phyloP scores from a whole-genome alignment of 805 yeast species.

The Pichia phayaonensis region DNA sequence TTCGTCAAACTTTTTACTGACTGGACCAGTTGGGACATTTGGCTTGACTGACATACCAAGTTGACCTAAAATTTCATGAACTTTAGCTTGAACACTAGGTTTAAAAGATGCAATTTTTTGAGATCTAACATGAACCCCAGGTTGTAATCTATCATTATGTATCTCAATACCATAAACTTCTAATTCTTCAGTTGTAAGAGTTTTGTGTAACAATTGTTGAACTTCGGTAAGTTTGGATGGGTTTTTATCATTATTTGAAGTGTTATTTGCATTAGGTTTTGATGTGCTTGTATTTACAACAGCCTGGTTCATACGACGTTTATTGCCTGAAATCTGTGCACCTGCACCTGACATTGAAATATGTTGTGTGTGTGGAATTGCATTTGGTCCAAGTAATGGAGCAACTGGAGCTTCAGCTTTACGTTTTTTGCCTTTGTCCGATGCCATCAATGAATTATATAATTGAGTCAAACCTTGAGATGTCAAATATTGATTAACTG shows the following conservation, averaged over 20 bases:
- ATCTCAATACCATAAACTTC: conserved; percentile 76
- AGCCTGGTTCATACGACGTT: conserved; percentile 1
- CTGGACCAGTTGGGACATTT: conserved; percentile 76
- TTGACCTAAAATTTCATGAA: conserved; percentile 60
- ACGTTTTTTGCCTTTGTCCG: conserved; percentile 54
- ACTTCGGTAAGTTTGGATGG: conserved; percentile 17
- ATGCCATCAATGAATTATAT: conserved; percentile 66
- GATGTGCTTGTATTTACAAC: neutral
- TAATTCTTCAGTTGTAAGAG: conserved; percentile 69
- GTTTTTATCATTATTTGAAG: neutral
- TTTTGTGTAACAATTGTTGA: conserved; percentile 37
- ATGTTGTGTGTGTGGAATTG: conserved; percentile 39
- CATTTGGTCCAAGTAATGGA: conserved; percentile 50
- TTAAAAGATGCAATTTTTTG: conserved; percentile 70
- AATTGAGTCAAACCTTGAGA: conserved; percentile 87
- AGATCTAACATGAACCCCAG: conserved; percentile 82
- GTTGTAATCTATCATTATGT: conserved; percentile 63
- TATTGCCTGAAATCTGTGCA: neutral
- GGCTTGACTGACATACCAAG: conserved; percentile 76
- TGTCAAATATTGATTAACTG: conserved; percentile 67
- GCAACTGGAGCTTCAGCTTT: conserved; percentile 48
- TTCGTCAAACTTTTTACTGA: conserved; percentile 70
- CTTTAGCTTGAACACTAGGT: conserved; percentile 63
- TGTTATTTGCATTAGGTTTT: neutral
- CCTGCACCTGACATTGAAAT: conserved; percentile 7